Evolutionary conservation across 495 filamentous ascomycete species (phyloP).

Genomic region (Bryoglossum gracile): DNA sequence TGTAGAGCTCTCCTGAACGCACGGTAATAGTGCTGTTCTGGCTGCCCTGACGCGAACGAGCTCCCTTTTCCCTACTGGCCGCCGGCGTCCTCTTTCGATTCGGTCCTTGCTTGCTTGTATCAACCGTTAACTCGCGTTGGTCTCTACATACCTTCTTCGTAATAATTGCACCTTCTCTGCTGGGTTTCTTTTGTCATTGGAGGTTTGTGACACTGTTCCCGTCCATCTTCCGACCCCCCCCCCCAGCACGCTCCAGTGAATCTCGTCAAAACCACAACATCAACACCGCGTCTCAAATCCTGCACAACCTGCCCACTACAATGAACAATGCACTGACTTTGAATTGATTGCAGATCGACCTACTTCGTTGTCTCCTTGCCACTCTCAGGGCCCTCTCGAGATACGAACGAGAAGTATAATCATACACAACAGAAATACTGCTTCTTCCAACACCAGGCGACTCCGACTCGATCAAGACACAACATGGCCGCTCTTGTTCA

Average conservation of each 20-base stretch:
- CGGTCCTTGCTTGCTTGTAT: constrained; percentile 29
- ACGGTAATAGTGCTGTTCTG: constrained; percentile 47
- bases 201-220: constrained; percentile 17
- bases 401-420: constrained; percentile 12
- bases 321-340: constrained; percentile 11
- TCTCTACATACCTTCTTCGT: constrained; percentile 20
- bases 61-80: constrained; percentile 35
- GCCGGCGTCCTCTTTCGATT: constrained; percentile 48
- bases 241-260: constrained; percentile 14
- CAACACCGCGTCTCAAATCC: constrained; percentile 11
- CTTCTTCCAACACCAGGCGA: background rate
- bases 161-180: constrained; percentile 22
- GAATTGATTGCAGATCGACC: background rate
- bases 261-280: constrained; percentile 6
- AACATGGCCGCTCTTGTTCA: constrained; percentile 90
- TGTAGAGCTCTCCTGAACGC: constrained; percentile 28
- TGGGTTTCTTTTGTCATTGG: constrained; percentile 14
- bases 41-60: constrained; percentile 32
- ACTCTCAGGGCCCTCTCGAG: background rate
- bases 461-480: constrained; percentile 12
- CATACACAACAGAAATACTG: background rate
- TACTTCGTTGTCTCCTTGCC: background rate
- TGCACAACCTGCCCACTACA: constrained; percentile 4
- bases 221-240: constrained; percentile 6
- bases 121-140: constrained; percentile 32